Evolutionary conservation across 148 eudicot genomes (phyloP).

Genomic region (Oxyria digyna): DNA sequence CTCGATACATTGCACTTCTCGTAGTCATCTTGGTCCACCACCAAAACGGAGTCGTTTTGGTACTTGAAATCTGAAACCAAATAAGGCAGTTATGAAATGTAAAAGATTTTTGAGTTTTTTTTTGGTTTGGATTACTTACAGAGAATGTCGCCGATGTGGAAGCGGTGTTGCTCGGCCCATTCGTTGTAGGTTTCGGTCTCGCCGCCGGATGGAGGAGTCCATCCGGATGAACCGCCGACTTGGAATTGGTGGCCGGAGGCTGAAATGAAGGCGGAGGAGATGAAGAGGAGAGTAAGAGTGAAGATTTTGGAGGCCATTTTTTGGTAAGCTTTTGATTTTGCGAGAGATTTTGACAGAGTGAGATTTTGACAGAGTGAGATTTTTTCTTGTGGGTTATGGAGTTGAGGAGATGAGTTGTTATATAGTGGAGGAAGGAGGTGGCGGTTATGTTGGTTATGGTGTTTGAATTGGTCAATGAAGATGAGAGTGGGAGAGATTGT

Average conservation of each 20-base stretch:
- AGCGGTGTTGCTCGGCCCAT: slow-evolving; percentile 10
- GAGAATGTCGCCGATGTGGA: slow-evolving; percentile 5
- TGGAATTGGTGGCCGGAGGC: slow-evolving; percentile 5
- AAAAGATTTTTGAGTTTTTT: background rate
- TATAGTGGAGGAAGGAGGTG: background rate
- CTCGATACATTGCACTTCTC: slow-evolving; percentile 19
- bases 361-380: background rate
- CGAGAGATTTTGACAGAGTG: background rate
- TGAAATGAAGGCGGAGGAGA: background rate
- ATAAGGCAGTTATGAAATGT: background rate
- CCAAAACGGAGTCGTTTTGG: slow-evolving; percentile 51
- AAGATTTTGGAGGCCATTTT: background rate
- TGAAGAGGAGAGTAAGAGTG: background rate
- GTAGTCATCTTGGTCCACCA: slow-evolving; percentile 37
- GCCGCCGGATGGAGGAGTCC: background rate
- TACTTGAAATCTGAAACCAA: slow-evolving; percentile 54
- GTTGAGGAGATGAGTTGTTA: background rate
- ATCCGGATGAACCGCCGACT: background rate
- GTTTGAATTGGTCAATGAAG: background rate
- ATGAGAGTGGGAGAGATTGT: slow-evolving; percentile 1
- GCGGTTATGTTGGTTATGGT: background rate
- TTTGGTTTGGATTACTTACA: background rate
- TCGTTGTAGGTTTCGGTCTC: slow-evolving; percentile 7
- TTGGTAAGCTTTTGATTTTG: background rate
- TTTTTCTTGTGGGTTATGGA: background rate